Evolutionary conservation across 1,139 yeast genomes (phyloP).

Genomic region (Yamadazyma diospyri): DNA sequence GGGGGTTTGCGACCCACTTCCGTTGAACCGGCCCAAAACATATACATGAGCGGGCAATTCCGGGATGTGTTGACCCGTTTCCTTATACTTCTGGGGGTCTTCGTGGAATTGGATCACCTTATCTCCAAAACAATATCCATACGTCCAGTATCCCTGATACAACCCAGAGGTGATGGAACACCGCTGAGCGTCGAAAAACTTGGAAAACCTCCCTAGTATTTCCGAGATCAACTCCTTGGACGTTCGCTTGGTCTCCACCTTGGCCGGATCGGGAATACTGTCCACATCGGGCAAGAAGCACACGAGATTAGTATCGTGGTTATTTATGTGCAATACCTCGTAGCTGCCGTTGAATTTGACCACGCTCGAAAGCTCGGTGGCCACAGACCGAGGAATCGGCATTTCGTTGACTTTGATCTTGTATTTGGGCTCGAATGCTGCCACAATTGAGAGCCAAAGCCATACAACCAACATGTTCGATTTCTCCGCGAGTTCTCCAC

Average conservation of each 20-base stretch:
- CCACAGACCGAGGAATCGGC: slow-evolving; percentile 12
- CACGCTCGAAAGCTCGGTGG: slow-evolving; percentile 1
- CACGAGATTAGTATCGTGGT: slow-evolving; percentile 12
- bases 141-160: slow-evolving; percentile 61
- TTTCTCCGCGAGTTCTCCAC: too few relatives aligned
- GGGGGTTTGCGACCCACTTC: slow-evolving; percentile 16
- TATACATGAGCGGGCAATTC: slow-evolving; percentile 37
- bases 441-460: not conserved
- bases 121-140: slow-evolving; percentile 53
- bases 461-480: slow-evolving; percentile 1
- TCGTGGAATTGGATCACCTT: slow-evolving; percentile 59
- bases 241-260: slow-evolving; percentile 2
- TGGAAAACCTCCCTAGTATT: slow-evolving; percentile 19
- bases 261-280: slow-evolving; percentile 2
- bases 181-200: slow-evolving; percentile 18
- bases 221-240: slow-evolving; percentile 11
- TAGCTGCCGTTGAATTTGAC: slow-evolving; percentile 16
- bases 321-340: slow-evolving; percentile 18
- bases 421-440: slow-evolving; percentile 15
- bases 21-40: slow-evolving; percentile 44
- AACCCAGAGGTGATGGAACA: slow-evolving; percentile 35
- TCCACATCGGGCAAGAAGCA: slow-evolving; percentile 21
- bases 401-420: slow-evolving; percentile 16
- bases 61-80: slow-evolving; percentile 29
- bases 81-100: slow-evolving; percentile 21